Base-by-base conservation (phyloP, 2,329 filamentous ascomycete genomes). In the Paraphoma sp. region DNA sequence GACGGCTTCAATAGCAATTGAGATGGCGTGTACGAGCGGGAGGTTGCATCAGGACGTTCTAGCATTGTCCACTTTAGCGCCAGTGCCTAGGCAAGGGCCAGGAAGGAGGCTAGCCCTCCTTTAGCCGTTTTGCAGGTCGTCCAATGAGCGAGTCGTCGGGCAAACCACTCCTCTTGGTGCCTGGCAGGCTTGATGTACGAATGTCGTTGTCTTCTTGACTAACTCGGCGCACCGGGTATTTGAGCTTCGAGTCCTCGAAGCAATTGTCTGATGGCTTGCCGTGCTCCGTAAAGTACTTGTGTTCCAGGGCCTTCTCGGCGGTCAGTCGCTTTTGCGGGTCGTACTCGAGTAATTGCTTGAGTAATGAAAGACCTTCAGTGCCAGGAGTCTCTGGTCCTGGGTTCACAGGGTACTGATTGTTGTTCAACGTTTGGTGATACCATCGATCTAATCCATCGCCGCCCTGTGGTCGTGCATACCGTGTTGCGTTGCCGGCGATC, bases 131-230 rank as follows among this genome's bases (percentile, higher is more conserved):
- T 12, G 81, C 73, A 12, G 83, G 81, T 54, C 82, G 72, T 17
- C 80, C 79, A 47, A 88, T 81, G n/a, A 96, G 71, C 50, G 81
- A 84, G 75, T 97, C 94, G 70, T 98, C 94, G 0, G 90, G 90
- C 41, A 97, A 72, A 0, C 91, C 94, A 62, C 90, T 94, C 57
- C 93, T 83, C 80, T 98, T 98, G 0, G 93, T 97, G 0, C 94
- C 95, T 0, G 94, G 92, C 36, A 97, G 77, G 75, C 92, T 96
- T 43, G 89, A 89, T 0, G 91, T 93, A n/a, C 92, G 84, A 54
- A 98, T 97, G 76, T 98, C 95, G 68, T 97, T 96, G 73, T 97
- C 93, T 70, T 99, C 95, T 68, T 96, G 89, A 67, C 90, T 97
- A 41, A 99, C 93, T 47, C 94, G 86, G 7, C 95, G 85, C 70